A percentile compares a stretch with the other conserved stretches of the same genome.
Conservation (phyloP, 371 early-diverging fungal species). For the Mucor circinelloides region DNA sequence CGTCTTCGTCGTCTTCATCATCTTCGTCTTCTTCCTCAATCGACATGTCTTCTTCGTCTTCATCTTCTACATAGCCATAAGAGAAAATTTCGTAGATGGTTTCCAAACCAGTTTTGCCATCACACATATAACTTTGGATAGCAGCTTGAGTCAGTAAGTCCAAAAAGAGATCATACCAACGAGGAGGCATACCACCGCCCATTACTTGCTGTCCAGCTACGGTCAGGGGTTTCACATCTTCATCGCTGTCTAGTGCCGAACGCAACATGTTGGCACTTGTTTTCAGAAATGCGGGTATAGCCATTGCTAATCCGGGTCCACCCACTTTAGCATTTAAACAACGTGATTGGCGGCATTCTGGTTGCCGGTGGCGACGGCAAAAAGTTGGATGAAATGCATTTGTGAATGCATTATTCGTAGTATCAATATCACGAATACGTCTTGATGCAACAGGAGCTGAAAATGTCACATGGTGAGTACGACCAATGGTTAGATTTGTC, state of each 20-base stretch:
- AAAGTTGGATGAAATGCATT: constrained; percentile 4
- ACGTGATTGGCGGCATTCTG: constrained; percentile 5
- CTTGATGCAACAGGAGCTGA: constrained; percentile 31
- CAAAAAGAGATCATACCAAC: constrained; percentile 62
- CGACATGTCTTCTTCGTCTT: constrained; percentile 32
- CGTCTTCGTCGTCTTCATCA: constrained; percentile 22
- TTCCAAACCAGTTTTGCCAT: constrained; percentile 53
- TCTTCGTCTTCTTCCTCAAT: constrained; percentile 23
- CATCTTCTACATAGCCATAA: constrained; percentile 58
- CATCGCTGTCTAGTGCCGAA: constrained; percentile 34
- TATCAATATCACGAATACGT: constrained; percentile 17
- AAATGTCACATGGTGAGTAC: constrained; percentile 52
- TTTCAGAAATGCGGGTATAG: constrained; percentile 60
- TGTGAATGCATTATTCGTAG: background rate
- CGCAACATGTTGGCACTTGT: constrained; percentile 59
- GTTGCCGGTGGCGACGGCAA: constrained; percentile 7
- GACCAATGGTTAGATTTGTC: constrained; percentile 62
- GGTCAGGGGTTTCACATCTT: constrained; percentile 32
- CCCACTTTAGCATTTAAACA: background rate
- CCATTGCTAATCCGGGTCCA: constrained; percentile 48
- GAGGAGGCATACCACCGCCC: constrained; percentile 59
- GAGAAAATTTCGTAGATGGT: constrained; percentile 59
- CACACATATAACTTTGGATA: constrained; percentile 62
- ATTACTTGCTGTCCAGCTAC: constrained; percentile 52
- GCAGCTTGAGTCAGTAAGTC: constrained; percentile 65